A percentile compares a stretch with the other conserved stretches of the same genome.
Evolutionary conservation across 2,329 filamentous ascomycete genomes (phyloP).

Genomic region (Elsinoe australis): DNA sequence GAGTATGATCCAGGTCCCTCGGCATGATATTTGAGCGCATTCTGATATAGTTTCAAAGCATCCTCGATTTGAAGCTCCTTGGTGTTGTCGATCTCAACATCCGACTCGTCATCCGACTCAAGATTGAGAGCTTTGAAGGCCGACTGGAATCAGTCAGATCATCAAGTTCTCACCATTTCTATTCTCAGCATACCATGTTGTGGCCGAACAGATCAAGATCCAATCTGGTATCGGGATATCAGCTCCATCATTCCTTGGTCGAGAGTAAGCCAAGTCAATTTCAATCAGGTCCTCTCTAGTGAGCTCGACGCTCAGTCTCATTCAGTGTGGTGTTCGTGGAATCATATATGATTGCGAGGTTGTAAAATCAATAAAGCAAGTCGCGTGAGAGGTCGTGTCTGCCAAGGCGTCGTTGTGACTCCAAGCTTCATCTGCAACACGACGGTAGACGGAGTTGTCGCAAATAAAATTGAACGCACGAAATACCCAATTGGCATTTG

Average conservation of each 20-base stretch:
- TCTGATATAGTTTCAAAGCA: constrained; percentile 88
- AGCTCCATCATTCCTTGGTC: no score
- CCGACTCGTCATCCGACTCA: constrained; percentile 81
- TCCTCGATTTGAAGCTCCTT: constrained; percentile 97
- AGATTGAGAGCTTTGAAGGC: constrained; percentile 86
- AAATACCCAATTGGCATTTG: no score
- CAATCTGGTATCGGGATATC: no score
- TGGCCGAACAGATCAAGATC: neutral
- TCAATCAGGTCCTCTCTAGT: no score
- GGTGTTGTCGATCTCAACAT: constrained; percentile 89
- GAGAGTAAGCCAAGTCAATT: no score
- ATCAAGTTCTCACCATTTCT: no score
- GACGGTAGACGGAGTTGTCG: neutral
- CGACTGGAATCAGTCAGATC: constrained; percentile 27
- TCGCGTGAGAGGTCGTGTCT: constrained; percentile 15
- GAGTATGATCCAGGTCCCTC: constrained; percentile 70
- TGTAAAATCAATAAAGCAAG: neutral
- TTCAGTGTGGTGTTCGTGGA: no score
- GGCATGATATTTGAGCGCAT: constrained; percentile 81
- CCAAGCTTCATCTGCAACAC: constrained; percentile 6
- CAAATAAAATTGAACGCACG: constrained; percentile 10
- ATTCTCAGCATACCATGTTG: neutral
- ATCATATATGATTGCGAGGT: neutral
- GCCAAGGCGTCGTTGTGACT: constrained; percentile 8
- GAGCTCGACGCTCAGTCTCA: no score